Evolutionary conservation across 768 basidiomycete genomes (phyloP), one percentile per base, ranked within the genome.

Genomic region (Hygrocybe coccinea): DNA sequence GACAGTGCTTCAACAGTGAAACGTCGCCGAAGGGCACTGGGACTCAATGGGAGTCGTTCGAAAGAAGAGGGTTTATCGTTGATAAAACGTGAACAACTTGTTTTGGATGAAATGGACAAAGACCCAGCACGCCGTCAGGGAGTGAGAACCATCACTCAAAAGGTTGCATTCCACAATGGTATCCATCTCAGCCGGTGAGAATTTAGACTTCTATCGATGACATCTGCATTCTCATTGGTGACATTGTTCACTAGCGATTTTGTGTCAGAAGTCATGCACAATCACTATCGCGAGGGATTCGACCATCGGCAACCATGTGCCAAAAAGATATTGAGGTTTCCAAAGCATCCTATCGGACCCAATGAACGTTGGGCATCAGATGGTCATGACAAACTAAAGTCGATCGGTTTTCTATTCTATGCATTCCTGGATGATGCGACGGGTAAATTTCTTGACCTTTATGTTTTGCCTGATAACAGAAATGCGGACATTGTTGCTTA

Each of bases 91-190:
- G 56, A 65, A 4, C 69, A 72, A 43, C 64, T 74, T 19, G 63
- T 75, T n/a, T 41, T 69, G 3, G 66, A 69, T 35, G 67, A 73
- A 58, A 66, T 75, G 67, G 62, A 59, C 11, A 68, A 68, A 47
- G 73, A 74, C 50, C 64, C 67, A 0, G 59, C 53, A 22, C 63
- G 65, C 25, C 65, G 59, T 35, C 60, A 61, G 1, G 73, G 73
- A 10, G 60, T 66, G 6, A 44, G 56, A 14, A 62, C 61, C 35
- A 59, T 72, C 19, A 68, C 69, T 57, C 57, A 67, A 21, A 55
- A 56, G 3, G 67, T 75, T 29, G 63, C 68, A 33, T 48, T 58
- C 50, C 64, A 68, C 9, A 65, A 63, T 1, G 63, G 73, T 56
- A 49, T 68, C 41, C 62, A 76, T 72, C 15, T 9, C 21, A n/a